A percentile compares a stretch with the other conserved stretches of the same genome.
Conservation (phyloP, 192 early-diverging fungal species). For the Coemansia sp. region DNA sequence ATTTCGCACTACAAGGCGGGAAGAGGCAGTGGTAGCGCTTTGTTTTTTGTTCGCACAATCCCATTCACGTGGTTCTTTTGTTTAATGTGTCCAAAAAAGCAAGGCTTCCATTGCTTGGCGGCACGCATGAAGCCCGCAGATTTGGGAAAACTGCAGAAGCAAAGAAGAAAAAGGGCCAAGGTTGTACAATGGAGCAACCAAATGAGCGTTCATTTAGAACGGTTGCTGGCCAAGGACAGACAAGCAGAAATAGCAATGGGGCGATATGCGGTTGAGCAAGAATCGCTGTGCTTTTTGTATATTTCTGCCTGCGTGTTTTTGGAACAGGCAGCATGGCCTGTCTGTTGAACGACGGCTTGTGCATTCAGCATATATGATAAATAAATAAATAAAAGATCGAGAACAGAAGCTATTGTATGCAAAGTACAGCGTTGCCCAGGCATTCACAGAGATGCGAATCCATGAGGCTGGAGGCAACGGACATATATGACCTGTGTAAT, state of each 20-base stretch:
- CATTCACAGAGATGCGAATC: background rate
- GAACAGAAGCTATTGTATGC: background rate
- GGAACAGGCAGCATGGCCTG: too few species aligned
- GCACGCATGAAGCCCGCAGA: background rate
- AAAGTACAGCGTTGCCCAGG: background rate
- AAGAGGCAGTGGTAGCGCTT: background rate
- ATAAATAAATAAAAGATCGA: background rate
- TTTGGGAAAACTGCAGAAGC: background rate
- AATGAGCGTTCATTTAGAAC: background rate
- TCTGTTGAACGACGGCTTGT: too few species aligned
- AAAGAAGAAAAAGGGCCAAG: background rate
- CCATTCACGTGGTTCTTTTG: conserved; percentile 1
- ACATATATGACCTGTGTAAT: conserved; percentile 1
- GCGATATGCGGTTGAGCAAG: background rate
- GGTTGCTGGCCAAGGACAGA: background rate
- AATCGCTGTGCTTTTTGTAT: background rate
- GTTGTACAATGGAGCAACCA: background rate
- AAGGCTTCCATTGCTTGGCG: background rate
- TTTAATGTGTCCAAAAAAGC: background rate
- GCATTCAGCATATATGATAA: too few species aligned
- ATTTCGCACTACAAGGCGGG: too few species aligned
- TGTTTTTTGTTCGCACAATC: background rate
- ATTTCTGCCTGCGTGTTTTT: background rate
- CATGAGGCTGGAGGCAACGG: background rate
- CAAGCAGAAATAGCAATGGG: background rate